Conservation (phyloP, 1,284 basidiomycete species). For the Ceratobasidium sp. region DNA sequence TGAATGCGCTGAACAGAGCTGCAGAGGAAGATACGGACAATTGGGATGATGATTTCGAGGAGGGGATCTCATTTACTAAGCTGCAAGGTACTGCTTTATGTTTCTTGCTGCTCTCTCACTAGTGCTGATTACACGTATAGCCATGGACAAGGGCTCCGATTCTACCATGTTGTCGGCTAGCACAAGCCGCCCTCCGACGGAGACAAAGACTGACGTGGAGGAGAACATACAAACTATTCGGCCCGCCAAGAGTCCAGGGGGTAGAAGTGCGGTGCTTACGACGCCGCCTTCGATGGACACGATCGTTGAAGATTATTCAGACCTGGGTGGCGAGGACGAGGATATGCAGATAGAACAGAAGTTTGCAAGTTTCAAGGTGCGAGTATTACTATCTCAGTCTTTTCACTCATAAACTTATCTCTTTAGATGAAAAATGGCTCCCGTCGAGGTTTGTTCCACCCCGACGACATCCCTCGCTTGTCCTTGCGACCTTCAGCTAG, state of each 20-base stretch:
- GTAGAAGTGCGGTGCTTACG: constrained; percentile 68
- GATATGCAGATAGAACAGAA: constrained; percentile 78
- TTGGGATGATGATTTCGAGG: constrained; percentile 98
- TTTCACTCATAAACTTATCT: constrained; percentile 10
- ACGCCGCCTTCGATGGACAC: constrained; percentile 71
- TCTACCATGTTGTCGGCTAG: constrained; percentile 24
- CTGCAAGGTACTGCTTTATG: constrained; percentile 69
- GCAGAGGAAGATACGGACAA: constrained; percentile 90
- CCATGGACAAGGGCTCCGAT: constrained; percentile 57
- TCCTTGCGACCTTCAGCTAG: constrained; percentile 29
- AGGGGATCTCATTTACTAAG: constrained; percentile 88
- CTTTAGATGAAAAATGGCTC: constrained; percentile 74
- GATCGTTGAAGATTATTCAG: constrained; percentile 91
- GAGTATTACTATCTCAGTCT: neutral
- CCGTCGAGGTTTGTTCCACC: constrained; percentile 83
- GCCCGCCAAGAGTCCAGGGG: constrained; percentile 71
- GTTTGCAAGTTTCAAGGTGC: constrained; percentile 83
- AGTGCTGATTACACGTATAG: constrained; percentile 56
- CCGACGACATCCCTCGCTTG: constrained; percentile 73
- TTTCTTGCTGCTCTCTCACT: neutral
- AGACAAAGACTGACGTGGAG: constrained; percentile 67
- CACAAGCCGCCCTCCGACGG: constrained; percentile 60
- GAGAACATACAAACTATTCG: constrained; percentile 83
- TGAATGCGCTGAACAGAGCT: constrained; percentile 52
- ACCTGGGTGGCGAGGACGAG: constrained; percentile 81